Evolutionary conservation across 331 rosid species (phyloP).

Genomic region (Quercus lobata): DNA sequence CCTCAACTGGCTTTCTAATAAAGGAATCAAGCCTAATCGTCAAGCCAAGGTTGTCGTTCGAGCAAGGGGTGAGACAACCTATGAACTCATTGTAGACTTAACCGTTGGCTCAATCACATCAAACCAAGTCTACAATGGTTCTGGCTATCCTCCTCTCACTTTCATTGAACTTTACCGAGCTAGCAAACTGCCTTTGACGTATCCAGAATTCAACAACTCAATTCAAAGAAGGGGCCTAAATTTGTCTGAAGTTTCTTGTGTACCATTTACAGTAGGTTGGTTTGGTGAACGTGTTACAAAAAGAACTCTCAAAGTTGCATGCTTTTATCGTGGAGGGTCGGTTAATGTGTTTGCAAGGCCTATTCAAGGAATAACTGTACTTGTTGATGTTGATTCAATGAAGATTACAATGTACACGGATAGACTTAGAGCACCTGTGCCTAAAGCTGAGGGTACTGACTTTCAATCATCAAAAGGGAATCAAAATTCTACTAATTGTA

Average conservation of each 20-base stretch:
- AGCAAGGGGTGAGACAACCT: conserved; percentile 54
- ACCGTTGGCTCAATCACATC: conserved; percentile 40
- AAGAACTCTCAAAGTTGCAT: conserved; percentile 60
- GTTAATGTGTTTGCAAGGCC: too few species aligned
- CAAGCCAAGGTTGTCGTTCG: conserved; percentile 68
- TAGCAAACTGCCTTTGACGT: conserved; percentile 56
- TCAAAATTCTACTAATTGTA: conserved; percentile 19
- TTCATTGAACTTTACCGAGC: conserved; percentile 63
- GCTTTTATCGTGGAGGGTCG: conserved; percentile 50
- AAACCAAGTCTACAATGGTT: conserved; percentile 49
- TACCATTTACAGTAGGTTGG: conserved; percentile 83
- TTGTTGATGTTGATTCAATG: conserved; percentile 75
- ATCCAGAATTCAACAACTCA: conserved; percentile 54
- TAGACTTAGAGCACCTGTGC: conserved; percentile 59
- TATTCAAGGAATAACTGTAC: conserved; percentile 38
- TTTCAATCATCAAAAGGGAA: conserved; percentile 32
- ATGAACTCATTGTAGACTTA: conserved; percentile 63
- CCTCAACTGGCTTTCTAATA: conserved; percentile 55
- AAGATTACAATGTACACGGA: conserved; percentile 52
- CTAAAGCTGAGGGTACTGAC: conserved; percentile 71
- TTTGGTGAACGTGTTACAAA: conserved; percentile 53
- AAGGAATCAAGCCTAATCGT: conserved; percentile 28
- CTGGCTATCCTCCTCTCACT: conserved; percentile 75
- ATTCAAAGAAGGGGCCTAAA: conserved; percentile 56
- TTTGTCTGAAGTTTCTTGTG: conserved; percentile 72